Evolutionary conservation across 257 asterid species (phyloP), one percentile per base, ranked within the genome.

Genomic region (Echium plantagineum): DNA sequence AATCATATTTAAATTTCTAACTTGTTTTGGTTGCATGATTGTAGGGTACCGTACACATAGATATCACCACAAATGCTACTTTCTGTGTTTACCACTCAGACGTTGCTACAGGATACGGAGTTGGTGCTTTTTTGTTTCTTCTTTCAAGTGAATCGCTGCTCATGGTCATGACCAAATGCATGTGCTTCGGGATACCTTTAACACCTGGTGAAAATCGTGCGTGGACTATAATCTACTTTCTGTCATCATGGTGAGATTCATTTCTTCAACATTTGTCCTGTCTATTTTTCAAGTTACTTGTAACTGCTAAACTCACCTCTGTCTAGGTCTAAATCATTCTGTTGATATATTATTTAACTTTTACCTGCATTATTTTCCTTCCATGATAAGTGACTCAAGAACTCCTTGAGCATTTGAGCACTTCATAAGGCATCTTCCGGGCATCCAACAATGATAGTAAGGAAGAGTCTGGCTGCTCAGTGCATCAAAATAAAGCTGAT

Each of bases 91-190:
- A 91, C 81, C 70, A 78, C 74, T 88, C 98, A 4, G 94, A 87
- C 70, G 89, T 78, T 67, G 96, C 95, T 30, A 85, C 95, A 52
- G 98, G 98, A 58, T 91, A 88, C 63, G 98, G 96, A 54, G 96
- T 83, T 10, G 98, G 96, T 35, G 86, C 88, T 59, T 85, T 88
- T 85, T 72, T 93, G 82, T 93, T 89, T 68, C 90, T 89, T 66
- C 87, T 93, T 26, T 82, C 97, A 59, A 81, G 99, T 1, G 90
- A 93, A 75, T 83, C 96, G 58, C 70, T 93, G 59, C 84, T 93
- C 55, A 89, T 93, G 96, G 90, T 87, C 20, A 90, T 90, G 72
- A 86, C 97, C 30, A 85, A 79, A 68, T 86, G 93, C 94, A 90
- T 90, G 96, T 86, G 97, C 65, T 85, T 90, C 15, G 96, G 97